A percentile compares a stretch with the other conserved stretches of the same genome.
Evolutionary conservation across 495 filamentous ascomycete genomes (phyloP).

Genomic region (Neurospora tetraspora): DNA sequence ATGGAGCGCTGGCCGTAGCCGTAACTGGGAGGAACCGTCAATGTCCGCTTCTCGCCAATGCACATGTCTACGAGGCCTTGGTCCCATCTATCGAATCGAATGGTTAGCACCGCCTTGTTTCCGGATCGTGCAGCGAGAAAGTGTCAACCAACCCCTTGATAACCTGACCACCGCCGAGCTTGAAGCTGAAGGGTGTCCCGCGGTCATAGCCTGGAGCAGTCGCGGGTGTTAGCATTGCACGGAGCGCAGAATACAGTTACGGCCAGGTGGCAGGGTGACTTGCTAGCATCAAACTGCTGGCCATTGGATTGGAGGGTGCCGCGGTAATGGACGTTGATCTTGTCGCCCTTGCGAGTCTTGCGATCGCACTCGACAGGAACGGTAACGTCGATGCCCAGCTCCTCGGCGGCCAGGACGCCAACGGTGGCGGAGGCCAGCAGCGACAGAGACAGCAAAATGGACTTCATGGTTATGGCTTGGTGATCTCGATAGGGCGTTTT

Average conservation of each 20-base stretch:
- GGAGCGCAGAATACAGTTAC: constrained; percentile 3
- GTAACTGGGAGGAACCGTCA: constrained; percentile 81
- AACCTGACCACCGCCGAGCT: constrained; percentile 67
- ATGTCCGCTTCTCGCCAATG: constrained; percentile 81
- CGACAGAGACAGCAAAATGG: constrained; percentile 46
- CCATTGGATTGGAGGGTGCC: constrained; percentile 58
- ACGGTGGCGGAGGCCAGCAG: constrained; percentile 43
- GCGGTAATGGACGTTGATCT: constrained; percentile 75
- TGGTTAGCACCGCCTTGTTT: constrained; percentile 4
- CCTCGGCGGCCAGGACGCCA: constrained; percentile 40
- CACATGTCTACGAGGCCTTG: constrained; percentile 90
- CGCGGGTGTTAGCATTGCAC: constrained; percentile 6
- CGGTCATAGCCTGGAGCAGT: constrained; percentile 56
- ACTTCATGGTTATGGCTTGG: constrained; percentile 32
- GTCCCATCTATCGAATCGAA: constrained; percentile 56
- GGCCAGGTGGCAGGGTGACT: constrained; percentile 5
- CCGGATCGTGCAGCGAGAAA: not conserved
- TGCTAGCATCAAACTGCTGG: constrained; percentile 49
- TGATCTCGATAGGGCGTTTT: not conserved
- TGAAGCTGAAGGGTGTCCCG: constrained; percentile 64
- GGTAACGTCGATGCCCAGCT: constrained; percentile 65
- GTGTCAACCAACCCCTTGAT: constrained; percentile 61
- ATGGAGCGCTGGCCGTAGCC: constrained; percentile 70
- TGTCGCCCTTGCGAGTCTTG: constrained; percentile 68
- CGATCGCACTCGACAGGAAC: constrained; percentile 55